A percentile compares a stretch with the other conserved stretches of the same genome.
Evolutionary conservation across 768 basidiomycete genomes (phyloP).

Genomic region (Rhizopogon roseolus): DNA sequence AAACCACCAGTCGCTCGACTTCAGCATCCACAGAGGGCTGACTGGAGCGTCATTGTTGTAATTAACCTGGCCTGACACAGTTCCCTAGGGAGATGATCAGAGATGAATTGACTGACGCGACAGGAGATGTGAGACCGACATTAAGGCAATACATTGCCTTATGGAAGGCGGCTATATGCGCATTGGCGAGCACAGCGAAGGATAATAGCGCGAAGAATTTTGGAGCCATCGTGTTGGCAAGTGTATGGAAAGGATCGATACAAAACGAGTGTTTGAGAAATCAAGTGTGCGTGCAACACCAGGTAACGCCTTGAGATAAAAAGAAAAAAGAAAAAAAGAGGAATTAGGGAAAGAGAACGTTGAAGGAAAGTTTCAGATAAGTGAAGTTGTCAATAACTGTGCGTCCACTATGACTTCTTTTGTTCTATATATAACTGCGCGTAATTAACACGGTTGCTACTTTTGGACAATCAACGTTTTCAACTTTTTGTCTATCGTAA

Average conservation of each 20-base stretch:
- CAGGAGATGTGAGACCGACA: slow-evolving; percentile 16
- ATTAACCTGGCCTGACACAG: slow-evolving; percentile 19
- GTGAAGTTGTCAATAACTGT: too few species aligned
- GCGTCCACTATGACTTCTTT: neutral
- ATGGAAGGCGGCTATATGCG: slow-evolving; percentile 39
- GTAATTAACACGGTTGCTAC: too few species aligned
- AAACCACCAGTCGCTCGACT: slow-evolving; percentile 40
- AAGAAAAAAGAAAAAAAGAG: neutral
- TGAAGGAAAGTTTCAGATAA: neutral
- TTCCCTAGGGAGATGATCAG: slow-evolving; percentile 21
- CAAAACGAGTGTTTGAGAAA: neutral
- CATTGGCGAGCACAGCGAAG: slow-evolving; percentile 18
- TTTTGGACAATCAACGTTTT: too few species aligned
- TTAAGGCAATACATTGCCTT: slow-evolving; percentile 44
- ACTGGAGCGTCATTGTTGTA: slow-evolving; percentile 36
- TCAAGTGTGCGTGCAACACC: neutral
- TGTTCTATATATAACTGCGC: neutral
- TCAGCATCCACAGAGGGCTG: slow-evolving; percentile 38
- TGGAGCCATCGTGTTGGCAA: neutral
- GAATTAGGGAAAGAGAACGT: neutral
- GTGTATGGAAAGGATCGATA: neutral
- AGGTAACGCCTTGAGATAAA: neutral
- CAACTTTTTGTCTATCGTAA: too few species aligned
- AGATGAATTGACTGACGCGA: neutral
- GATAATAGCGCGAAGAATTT: neutral